A percentile compares a stretch with the other conserved stretches of the same genome.
Evolutionary conservation across 2,329 filamentous ascomycete genomes (phyloP).

Genomic region (Fusarium sp.): DNA sequence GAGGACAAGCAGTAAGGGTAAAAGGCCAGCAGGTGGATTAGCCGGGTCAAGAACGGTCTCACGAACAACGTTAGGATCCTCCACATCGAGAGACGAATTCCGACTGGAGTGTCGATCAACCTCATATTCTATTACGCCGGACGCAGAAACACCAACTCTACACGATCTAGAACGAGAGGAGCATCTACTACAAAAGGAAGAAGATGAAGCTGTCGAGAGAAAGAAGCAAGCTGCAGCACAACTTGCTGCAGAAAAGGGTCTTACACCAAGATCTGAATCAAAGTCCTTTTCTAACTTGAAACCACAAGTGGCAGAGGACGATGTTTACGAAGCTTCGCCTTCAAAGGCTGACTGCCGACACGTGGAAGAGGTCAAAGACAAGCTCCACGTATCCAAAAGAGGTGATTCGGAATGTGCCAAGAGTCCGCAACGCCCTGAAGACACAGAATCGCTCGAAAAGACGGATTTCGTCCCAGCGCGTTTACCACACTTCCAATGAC

Average conservation of each 20-base stretch:
- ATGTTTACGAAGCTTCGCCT: conserved; percentile 41
- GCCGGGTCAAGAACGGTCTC: conserved; percentile 65
- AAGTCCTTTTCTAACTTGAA: conserved; percentile 40
- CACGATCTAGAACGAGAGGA: conserved; percentile 68
- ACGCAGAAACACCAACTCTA: conserved; percentile 60
- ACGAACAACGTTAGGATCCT: conserved; percentile 67
- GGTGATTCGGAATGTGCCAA: conserved; percentile 44
- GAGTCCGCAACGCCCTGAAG: conserved; percentile 7
- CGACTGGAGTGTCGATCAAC: conserved; percentile 43
- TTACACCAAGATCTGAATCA: conserved; percentile 49
- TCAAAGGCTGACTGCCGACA: conserved; percentile 28
- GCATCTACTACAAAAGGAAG: conserved; percentile 61
- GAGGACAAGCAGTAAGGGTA: conserved; percentile 70
- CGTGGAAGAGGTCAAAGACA: conserved; percentile 17
- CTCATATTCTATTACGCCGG: conserved; percentile 52
- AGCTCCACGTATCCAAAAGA: conserved; percentile 5
- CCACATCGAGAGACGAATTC: conserved; percentile 51
- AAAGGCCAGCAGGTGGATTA: conserved; percentile 58
- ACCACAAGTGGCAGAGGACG: conserved; percentile 51
- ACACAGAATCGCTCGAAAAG: conserved; percentile 27
- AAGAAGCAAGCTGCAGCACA: conserved; percentile 65
- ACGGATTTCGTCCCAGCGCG: conserved; percentile 68
- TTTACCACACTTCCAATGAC: conserved; percentile 67
- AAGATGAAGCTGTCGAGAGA: conserved; percentile 65
- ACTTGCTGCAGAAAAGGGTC: conserved; percentile 63